phyloP scores from a whole-genome alignment of 305 asterid species.

The Plantago lanceolata region DNA sequence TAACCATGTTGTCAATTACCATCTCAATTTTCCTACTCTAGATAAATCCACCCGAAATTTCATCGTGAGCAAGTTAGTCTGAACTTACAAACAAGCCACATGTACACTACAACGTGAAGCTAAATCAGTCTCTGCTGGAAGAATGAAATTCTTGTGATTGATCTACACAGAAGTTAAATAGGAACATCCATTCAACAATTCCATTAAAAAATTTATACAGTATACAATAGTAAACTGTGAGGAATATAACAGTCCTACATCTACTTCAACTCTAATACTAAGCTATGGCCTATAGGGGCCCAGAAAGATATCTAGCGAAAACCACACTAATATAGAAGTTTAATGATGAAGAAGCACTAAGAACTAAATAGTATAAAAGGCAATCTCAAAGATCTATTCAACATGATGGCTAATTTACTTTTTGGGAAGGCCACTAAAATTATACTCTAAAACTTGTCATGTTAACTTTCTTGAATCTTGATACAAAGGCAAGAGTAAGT shows the following conservation, averaged over 20 bases:
- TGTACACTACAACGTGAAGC: neutral
- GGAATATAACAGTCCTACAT: slow-evolving; percentile 1
- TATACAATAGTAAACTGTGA: neutral
- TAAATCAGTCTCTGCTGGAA: neutral
- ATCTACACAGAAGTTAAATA: neutral
- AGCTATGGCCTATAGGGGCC: neutral
- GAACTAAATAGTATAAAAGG: slow-evolving; percentile 11
- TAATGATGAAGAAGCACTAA: slow-evolving; percentile 23
- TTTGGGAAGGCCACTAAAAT: slow-evolving; percentile 21
- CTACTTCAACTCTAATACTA: neutral
- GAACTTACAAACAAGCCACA: no score
- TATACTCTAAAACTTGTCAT: slow-evolving; percentile 19
- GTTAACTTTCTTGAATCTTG: slow-evolving; percentile 5
- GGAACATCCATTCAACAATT: neutral
- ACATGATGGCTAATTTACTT: slow-evolving; percentile 15
- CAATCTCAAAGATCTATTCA: slow-evolving; percentile 23
- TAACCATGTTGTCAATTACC: no score
- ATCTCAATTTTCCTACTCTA: no score
- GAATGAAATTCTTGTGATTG: neutral
- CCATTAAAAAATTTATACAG: neutral
- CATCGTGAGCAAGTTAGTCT: no score
- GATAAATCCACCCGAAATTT: no score
- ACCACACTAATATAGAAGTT: slow-evolving; percentile 3
- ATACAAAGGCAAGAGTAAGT: neutral
- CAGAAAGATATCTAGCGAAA: slow-evolving; percentile 3